Evolutionary conservation across 306 rosid species (phyloP).

Genomic region (Cyclanthera cordifolia): DNA sequence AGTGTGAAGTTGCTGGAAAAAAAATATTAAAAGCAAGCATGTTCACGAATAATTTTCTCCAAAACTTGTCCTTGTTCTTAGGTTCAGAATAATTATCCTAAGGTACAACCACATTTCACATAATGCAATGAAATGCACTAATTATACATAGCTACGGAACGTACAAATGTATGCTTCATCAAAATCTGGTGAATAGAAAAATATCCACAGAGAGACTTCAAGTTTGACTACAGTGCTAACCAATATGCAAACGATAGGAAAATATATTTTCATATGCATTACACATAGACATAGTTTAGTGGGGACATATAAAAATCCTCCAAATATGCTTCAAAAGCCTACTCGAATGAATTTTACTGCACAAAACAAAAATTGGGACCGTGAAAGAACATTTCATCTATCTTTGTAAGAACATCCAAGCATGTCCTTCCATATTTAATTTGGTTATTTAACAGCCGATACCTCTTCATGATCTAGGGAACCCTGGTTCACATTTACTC

Average conservation of each 20-base stretch:
- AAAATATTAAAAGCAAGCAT: neutral
- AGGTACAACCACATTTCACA: neutral
- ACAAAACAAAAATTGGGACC: neutral
- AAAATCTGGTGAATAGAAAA: neutral
- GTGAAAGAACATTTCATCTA: neutral
- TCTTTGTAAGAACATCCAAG: neutral
- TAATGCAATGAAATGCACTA: neutral
- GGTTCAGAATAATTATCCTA: neutral
- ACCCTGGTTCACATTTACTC: slow-evolving; percentile 51
- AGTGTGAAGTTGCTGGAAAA: neutral
- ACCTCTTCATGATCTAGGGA: slow-evolving; percentile 91
- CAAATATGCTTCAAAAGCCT: neutral
- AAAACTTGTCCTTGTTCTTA: neutral
- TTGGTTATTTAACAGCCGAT: slow-evolving; percentile 2
- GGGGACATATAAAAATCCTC: neutral
- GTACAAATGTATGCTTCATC: neutral
- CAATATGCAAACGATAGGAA: neutral
- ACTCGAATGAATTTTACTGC: neutral
- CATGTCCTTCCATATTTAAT: neutral
- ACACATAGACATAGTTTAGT: neutral
- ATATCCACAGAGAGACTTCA: neutral
- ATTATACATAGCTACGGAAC: neutral
- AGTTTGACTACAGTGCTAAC: neutral
- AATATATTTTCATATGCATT: neutral
- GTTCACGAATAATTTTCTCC: neutral